Evolutionary conservation across 805 yeast species (phyloP).

Genomic region (Kodamaea fukazawae): DNA sequence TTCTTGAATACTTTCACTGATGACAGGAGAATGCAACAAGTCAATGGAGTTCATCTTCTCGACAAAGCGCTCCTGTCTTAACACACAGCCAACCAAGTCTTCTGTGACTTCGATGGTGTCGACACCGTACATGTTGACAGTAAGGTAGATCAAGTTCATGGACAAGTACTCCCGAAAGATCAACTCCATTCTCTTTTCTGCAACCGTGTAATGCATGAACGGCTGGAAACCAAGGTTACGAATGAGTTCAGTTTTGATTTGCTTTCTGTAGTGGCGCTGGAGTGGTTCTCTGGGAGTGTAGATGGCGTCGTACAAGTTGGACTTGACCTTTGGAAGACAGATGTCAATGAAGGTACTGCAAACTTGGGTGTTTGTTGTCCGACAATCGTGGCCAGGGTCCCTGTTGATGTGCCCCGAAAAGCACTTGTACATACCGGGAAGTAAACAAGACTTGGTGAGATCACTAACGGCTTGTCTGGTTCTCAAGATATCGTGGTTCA

Average conservation of each 20-base stretch:
- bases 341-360: too few species aligned
- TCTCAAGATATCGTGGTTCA: slow-evolving; percentile 21
- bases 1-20: slow-evolving; percentile 13
- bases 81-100: slow-evolving; percentile 25
- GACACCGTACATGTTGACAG: slow-evolving; percentile 1
- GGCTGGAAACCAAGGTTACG: not conserved
- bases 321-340: too few species aligned
- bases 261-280: slow-evolving; percentile 2
- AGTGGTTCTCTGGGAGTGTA: slow-evolving; percentile 2
- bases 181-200: not conserved
- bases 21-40: slow-evolving; percentile 16
- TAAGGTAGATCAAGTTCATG: slow-evolving; percentile 14
- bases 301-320: too few species aligned
- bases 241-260: too few species aligned
- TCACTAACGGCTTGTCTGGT: slow-evolving; percentile 18
- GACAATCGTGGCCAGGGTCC: too few species aligned
- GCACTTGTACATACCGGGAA: slow-evolving; percentile 8
- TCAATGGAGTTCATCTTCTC: slow-evolving; percentile 17
- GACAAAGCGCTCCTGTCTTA: slow-evolving; percentile 22
- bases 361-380: too few species aligned
- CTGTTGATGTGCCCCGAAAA: too few species aligned
- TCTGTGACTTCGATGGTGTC: slow-evolving; percentile 11
- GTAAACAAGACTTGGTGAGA: not conserved
- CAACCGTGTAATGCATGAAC: not conserved
- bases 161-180: not conserved